Evolutionary conservation across 495 filamentous ascomycete genomes (phyloP).

Genomic region (Aspergillus ellipticus): DNA sequence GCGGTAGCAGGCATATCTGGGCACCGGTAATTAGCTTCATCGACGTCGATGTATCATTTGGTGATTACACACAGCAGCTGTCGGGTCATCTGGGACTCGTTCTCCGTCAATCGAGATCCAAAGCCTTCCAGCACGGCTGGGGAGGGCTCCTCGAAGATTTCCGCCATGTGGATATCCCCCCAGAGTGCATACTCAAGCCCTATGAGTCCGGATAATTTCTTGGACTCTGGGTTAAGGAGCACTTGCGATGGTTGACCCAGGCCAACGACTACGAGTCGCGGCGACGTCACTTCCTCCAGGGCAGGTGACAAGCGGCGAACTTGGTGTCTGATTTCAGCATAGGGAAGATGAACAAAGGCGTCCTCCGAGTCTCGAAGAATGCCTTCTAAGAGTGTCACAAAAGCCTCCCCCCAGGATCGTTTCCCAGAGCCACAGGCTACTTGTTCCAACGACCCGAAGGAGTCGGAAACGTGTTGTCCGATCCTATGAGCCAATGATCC

Average conservation of each 20-base stretch:
- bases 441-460: conserved; percentile 49
- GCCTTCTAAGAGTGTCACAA: conserved; percentile 57
- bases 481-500: conserved; percentile 31
- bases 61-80: conserved; percentile 33
- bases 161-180: conserved; percentile 47
- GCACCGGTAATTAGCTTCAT: background rate
- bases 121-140: conserved; percentile 37
- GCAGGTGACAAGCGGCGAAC: conserved; percentile 40
- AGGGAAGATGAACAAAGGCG: conserved; percentile 62
- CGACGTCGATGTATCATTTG: background rate
- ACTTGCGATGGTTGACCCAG: conserved; percentile 55
- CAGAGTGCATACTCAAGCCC: conserved; percentile 47
- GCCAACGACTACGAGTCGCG: conserved; percentile 56
- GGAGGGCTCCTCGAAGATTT: conserved; percentile 38
- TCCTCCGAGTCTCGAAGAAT: conserved; percentile 68
- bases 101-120: conserved; percentile 25
- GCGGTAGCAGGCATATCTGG: conserved; percentile 43
- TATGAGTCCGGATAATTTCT: conserved; percentile 41
- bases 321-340: conserved; percentile 56
- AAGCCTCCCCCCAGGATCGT: conserved; percentile 58
- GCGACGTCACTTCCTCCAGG: conserved; percentile 54
- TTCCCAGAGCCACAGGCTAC: conserved; percentile 47
- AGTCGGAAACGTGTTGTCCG: conserved; percentile 37
- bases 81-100: conserved; percentile 24
- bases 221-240: conserved; percentile 49